Percentiles rank a stretch among this genome's conserved stretches.
Conservation (phyloP, 225 moss, liverwort and hornwort species). For the Pseudoscleropodium purum region DNA sequence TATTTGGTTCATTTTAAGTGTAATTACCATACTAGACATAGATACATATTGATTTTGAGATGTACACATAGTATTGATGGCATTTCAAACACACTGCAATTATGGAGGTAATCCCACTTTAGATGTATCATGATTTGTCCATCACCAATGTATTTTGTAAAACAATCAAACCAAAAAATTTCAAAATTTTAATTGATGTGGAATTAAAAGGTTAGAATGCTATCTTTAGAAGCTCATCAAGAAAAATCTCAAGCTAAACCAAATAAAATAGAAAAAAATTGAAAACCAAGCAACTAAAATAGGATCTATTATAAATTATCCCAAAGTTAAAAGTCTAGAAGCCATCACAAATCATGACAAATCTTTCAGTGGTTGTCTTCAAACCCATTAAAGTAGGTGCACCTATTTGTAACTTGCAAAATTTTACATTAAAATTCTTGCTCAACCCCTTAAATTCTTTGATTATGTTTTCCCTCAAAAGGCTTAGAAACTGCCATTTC, state of each 20-base stretch:
- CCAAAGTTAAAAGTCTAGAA: too few species aligned
- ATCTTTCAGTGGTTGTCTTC: too few species aligned
- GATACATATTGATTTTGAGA: not conserved
- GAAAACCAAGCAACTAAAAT: not conserved
- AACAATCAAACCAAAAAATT: not conserved
- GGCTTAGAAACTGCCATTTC: too few species aligned
- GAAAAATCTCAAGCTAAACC: too few species aligned
- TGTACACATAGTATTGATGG: not conserved
- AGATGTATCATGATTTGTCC: not conserved
- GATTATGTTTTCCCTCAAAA: too few species aligned
- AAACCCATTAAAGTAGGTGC: too few species aligned
- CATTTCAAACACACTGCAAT: rapidly evolving
- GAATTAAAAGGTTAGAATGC: not conserved
- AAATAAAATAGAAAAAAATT: too few species aligned
- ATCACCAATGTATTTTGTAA: not conserved
- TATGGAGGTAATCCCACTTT: rapidly evolving
- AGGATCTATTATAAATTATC: rapidly evolving
- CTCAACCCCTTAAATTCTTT: too few species aligned
- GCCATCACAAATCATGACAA: not conserved
- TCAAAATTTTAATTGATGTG: not conserved
- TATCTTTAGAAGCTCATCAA: not conserved
- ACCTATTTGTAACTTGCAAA: not conserved
- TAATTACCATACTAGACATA: too few species aligned
- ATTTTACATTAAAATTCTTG: not conserved
- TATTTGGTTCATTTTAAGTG: too few species aligned